Evolutionary conservation across 257 asterid genomes (phyloP), one percentile per base, ranked within the genome.

Genomic region (Solanum rostratum): DNA sequence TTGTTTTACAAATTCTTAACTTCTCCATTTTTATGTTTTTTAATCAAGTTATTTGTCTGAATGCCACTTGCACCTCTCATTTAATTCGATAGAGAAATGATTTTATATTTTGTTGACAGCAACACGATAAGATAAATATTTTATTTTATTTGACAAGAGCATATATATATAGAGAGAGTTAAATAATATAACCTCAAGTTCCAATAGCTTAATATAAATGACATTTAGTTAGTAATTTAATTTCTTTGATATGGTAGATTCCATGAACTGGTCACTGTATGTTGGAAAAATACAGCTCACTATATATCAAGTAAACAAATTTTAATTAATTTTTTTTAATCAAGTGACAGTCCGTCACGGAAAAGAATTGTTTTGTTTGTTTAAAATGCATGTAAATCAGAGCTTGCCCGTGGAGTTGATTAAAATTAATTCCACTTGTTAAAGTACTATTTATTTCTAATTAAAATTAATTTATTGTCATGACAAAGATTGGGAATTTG

Each of bases 51-150:
- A 66, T 55, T 71, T 16, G 30, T 50, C 18, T 59, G 62, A 60
- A 62, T 82, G 81, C 84, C 84, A 84, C 82, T 37, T 87, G 84
- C 87, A 84, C 79, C 52, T 54, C 83, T 55, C 88, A 83, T 87
- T 85, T 53, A 85, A 66, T 66, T 83, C 74, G 85, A 79, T 3
- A 55, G 85, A 84, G 85, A 69, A 82, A 30, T 46, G 10, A 49
- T 49, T 76, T 76, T 14, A 24, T 22, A 76, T 24, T 49, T 15
- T 78, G 13, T 50, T 78, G 82, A 50, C 46, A 50, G 46, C 9
- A 52, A 50, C 16, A 24, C 43, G 27, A 74, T 24, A 49, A 74
- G 81, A 74, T 74, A 10, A 20, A n/a, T 59, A 59, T n/a, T 46
- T 24, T 49, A 16, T 74, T 24, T 74, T 46, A 46, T 74, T 46